Evolutionary conservation across 2,329 filamentous ascomycete genomes (phyloP), one percentile per base, ranked within the genome.

Genomic region (Fusarium oxysporum): DNA sequence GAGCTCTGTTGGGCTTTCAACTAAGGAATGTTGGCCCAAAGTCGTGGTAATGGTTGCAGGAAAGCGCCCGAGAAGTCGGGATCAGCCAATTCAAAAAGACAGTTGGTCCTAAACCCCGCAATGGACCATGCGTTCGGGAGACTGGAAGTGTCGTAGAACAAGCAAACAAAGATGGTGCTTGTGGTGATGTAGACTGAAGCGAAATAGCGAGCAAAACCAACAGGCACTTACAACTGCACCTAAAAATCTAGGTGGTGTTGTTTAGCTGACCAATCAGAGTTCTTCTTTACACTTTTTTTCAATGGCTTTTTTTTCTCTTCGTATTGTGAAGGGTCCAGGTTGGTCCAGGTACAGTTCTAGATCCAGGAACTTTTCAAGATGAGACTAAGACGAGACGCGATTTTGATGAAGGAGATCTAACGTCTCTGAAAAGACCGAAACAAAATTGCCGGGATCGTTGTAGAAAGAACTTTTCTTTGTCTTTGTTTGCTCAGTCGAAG

Each of bases 1-100:
- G 68, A 54, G 45, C 11, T 58, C 68, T 68, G 30, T 32, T 40
- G 28, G 32, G 45, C 16, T 38, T 51, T 45, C 43, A 45, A 60
- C 33, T 62, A 41, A 72, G 71, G 67, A 73, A 74, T 69, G 71
- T 59, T 65, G 62, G 54, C 30, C 47, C 43, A 56, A n/a, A 60
- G 48, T 43, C 35, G 41, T 55, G 50, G 48, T 43, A 43, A 61
- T 38, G 43, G 44, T 43, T 47, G 54, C 57, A 32, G n/a, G 40
- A 57, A 30, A 21, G 56, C 32, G 47, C 16, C 71, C 55, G 12
- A 61, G 37, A 28, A 48, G 38, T 35, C 44, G 68, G 58, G 53
- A 71, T 53, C n/a, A 30, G 63, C 47, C 41, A 56, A 63, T 60
- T 25, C 25, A 40, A 21, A 50, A 35, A 66, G 38, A 33, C n/a